A percentile compares a stretch with the other conserved stretches of the same genome.
These are phyloP conservation scores for Aphanomyces cochlioides DNA, from an alignment of 352 stramenopile genomes.

Conservation along the genomic window DNA sequence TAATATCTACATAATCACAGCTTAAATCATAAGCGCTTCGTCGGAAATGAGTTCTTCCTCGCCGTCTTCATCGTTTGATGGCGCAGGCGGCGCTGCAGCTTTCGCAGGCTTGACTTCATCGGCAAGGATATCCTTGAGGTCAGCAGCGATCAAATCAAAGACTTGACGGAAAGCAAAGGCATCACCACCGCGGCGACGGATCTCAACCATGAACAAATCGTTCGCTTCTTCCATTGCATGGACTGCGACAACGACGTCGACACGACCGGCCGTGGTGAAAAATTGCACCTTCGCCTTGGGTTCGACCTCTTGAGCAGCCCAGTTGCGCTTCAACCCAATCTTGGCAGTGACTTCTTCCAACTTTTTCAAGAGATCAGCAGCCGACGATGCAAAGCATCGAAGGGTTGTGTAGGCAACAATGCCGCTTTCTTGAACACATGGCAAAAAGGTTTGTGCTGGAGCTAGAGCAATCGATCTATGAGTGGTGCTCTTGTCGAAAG, in stretches of 20 bases:
- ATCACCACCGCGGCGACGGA: conserved; percentile 25
- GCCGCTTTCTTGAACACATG: background rate
- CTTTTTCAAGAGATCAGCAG: conserved; percentile 5
- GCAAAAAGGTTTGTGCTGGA: conserved; percentile 4
- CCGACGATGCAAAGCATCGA: conserved; percentile 21
- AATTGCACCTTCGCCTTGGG: conserved; percentile 24
- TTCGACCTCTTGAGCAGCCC: background rate
- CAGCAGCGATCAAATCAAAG: conserved; percentile 12
- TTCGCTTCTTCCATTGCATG: conserved; percentile 38
- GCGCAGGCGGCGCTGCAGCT: background rate
- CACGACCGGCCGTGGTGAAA: background rate
- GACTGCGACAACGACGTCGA: conserved; percentile 46
- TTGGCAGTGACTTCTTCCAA: background rate
- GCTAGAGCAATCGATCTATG: conserved; percentile 15
- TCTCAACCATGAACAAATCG: conserved; percentile 26
- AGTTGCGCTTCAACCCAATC: background rate
- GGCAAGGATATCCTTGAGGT: conserved; percentile 17
- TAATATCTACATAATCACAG: too few relatives aligned
- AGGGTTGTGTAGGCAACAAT: conserved; percentile 29
- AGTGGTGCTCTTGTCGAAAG: conserved; percentile 18
- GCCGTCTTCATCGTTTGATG: conserved; percentile 32
- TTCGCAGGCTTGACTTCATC: conserved; percentile 16
- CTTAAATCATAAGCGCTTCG: conserved; percentile 78
- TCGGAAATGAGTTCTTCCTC: conserved; percentile 74
- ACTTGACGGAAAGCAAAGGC: conserved; percentile 26